Evolutionary conservation across 495 filamentous ascomycete species (phyloP).

Genomic region (Penicillium canescens): DNA sequence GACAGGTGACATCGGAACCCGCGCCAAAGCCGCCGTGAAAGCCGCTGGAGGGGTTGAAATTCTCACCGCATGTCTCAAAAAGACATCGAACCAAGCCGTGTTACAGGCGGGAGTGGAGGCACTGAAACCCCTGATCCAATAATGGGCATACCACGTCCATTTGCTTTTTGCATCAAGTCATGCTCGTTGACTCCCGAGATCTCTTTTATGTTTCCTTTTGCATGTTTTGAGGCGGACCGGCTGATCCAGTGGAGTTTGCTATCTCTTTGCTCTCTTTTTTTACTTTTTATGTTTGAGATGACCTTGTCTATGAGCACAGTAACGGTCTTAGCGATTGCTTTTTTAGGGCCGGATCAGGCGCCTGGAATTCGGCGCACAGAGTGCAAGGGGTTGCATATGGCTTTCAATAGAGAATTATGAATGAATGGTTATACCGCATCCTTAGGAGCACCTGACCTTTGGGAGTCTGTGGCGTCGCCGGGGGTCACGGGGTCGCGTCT

Average conservation of each 20-base stretch:
- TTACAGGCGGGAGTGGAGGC: slow-evolving; percentile 64
- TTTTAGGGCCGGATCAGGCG: slow-evolving; percentile 2
- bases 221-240: slow-evolving; percentile 6
- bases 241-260: slow-evolving; percentile 2
- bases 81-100: slow-evolving; percentile 61
- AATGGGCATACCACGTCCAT: slow-evolving; percentile 14
- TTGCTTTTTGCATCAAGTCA: slow-evolving; percentile 6
- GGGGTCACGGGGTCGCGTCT: too few relatives aligned
- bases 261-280: slow-evolving; percentile 3
- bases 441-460: neutral
- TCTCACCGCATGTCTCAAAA: slow-evolving; percentile 63
- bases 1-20: slow-evolving; percentile 40
- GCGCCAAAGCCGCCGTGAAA: slow-evolving; percentile 40
- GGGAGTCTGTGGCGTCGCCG: too few relatives aligned
- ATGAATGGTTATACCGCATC: neutral
- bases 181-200: too few relatives aligned
- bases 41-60: slow-evolving; percentile 56
- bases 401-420: slow-evolving; percentile 3
- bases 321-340: slow-evolving; percentile 13
- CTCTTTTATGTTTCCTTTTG: slow-evolving; percentile 3
- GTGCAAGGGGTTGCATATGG: neutral
- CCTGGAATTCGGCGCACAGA: neutral
- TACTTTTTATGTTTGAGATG: slow-evolving; percentile 9
- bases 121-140: slow-evolving; percentile 58
- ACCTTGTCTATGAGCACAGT: slow-evolving; percentile 13